These are phyloP conservation scores for Zasmidium citrigriseum DNA, from an alignment of 2,329 filamentous ascomycete species.

Conservation along the genomic window DNA sequence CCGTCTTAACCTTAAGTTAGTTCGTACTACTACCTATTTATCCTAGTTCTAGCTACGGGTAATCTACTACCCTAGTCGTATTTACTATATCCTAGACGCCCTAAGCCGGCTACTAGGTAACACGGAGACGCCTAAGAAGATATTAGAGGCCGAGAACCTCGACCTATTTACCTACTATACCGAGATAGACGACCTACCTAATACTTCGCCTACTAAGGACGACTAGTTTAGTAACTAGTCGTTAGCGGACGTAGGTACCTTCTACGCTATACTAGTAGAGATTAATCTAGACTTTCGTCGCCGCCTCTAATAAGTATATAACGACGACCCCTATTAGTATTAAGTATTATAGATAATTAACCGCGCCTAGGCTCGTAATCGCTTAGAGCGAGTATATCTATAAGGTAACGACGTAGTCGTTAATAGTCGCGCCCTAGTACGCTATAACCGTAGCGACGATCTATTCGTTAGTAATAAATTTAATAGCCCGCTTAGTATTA, in stretches of 20 bases:
- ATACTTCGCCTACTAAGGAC: too few species aligned
- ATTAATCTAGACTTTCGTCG: background rate
- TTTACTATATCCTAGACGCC: background rate
- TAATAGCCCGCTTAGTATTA: background rate
- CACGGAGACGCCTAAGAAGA: background rate
- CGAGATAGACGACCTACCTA: too few species aligned
- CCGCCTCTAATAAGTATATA: background rate
- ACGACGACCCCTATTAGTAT: background rate
- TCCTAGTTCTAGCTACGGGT: background rate
- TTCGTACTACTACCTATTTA: background rate
- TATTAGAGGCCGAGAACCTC: background rate
- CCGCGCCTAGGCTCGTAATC: background rate
- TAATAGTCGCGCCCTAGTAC: background rate
- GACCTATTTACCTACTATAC: background rate
- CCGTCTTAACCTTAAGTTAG: background rate
- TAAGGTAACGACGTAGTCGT: background rate
- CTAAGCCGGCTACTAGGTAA: background rate
- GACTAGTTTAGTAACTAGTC: too few species aligned
- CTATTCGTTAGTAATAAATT: background rate
- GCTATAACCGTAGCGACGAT: background rate
- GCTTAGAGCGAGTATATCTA: background rate
- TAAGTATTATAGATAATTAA: background rate
- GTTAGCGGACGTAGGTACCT: too few species aligned
- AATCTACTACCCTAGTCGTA: background rate
- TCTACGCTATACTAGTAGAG: background rate